Evolutionary conservation across 2,329 filamentous ascomycete species (phyloP).

Genomic region (Biscogniauxia marginata): DNA sequence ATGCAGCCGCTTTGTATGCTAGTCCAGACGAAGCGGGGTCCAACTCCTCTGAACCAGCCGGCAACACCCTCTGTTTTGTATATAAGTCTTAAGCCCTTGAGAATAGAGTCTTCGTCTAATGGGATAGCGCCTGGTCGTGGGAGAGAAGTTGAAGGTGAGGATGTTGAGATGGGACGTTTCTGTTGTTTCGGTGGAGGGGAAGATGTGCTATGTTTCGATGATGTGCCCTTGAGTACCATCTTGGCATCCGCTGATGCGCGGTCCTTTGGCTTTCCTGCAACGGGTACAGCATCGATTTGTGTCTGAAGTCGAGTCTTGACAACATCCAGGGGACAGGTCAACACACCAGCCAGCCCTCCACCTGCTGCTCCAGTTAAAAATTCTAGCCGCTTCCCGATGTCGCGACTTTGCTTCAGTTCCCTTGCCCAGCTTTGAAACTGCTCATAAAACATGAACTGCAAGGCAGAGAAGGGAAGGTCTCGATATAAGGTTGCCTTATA

Average conservation of each 20-base stretch:
- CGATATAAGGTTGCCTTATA: conserved; percentile 95
- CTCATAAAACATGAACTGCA: conserved; percentile 98
- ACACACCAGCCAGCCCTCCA: conserved; percentile 86
- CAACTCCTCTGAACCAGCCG: conserved; percentile 93
- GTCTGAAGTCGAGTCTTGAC: conserved; percentile 97
- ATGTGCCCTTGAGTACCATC: conserved; percentile 20
- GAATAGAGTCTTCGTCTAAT: conserved; percentile 85
- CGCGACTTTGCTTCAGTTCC: conserved; percentile 71
- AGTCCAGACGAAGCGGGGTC: conserved; percentile 91
- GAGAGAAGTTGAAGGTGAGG: conserved; percentile 80
- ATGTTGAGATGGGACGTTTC: conserved; percentile 80
- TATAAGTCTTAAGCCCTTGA: conserved; percentile 80
- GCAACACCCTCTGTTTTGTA: conserved; percentile 85
- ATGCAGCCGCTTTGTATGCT: conserved; percentile 96
- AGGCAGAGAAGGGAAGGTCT: conserved; percentile 90
- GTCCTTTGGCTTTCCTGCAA: conserved; percentile 25
- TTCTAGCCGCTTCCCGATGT: conserved; percentile 83
- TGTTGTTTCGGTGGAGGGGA: conserved; percentile 45
- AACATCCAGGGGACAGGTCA: conserved; percentile 94
- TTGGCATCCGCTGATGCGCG: conserved; percentile 24
- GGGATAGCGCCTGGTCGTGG: conserved; percentile 74
- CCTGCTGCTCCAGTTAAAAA: conserved; percentile 86
- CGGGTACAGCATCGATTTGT: conserved; percentile 59
- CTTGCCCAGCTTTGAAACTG: conserved; percentile 84
- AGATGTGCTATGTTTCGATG: conserved; percentile 25